phyloP scores from a whole-genome alignment of 805 yeast genomes.

The Nakazawaea molendinolei region DNA sequence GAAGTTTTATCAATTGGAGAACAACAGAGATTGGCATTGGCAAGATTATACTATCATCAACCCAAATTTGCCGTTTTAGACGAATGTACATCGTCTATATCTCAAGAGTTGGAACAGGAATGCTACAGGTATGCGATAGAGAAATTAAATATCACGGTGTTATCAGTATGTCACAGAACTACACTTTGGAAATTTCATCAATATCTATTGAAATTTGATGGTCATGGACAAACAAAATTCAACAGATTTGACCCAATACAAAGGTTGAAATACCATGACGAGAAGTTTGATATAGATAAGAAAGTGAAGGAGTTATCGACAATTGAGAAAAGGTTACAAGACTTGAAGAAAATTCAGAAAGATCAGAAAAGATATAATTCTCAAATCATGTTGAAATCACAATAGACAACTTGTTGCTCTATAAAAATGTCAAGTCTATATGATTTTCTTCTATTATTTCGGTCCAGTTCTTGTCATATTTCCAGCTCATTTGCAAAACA shows the following conservation, averaged over 20 bases:
- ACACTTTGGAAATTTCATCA: conserved; percentile 91
- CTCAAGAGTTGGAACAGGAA: conserved; percentile 83
- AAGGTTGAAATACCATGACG: conserved; percentile 72
- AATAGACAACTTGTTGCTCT: conserved; percentile 9
- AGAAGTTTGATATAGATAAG: conserved; percentile 63
- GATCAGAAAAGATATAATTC: conserved; percentile 10
- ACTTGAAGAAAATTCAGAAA: conserved; percentile 34
- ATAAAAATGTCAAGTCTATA: conserved; percentile 39
- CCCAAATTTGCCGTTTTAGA: conserved; percentile 94
- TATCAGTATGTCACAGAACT: conserved; percentile 90
- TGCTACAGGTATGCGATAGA: conserved; percentile 79
- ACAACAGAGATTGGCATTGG: conserved; percentile 91
- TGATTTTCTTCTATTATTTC: conserved; percentile 35
- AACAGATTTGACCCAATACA: conserved; percentile 59
- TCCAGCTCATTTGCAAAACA: conserved; percentile 50
- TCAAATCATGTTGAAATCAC: conserved; percentile 3
- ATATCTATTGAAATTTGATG: conserved; percentile 75
- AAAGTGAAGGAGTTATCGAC: conserved; percentile 63
- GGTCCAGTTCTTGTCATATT: conserved; percentile 44
- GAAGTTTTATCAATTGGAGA: conserved; percentile 87
- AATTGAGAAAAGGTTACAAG: conserved; percentile 58
- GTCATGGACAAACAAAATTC: conserved; percentile 46
- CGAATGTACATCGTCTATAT: conserved; percentile 92
- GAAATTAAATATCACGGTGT: conserved; percentile 66
- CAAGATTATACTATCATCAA: conserved; percentile 80